Evolutionary conservation across 257 asterid species (phyloP).

Genomic region (Nyctanthes arbortristis): DNA sequence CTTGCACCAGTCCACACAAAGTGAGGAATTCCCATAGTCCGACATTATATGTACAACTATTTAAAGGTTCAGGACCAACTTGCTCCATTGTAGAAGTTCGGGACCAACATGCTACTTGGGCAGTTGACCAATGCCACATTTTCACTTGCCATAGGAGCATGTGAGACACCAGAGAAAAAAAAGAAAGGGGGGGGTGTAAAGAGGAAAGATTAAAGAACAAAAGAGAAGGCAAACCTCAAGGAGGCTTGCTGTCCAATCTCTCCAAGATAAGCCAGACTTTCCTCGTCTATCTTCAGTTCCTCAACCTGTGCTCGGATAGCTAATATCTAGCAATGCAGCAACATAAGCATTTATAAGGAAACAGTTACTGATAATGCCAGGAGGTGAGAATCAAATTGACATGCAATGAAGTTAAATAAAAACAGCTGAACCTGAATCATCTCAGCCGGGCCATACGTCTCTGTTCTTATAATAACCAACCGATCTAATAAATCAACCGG

Average conservation of each 20-base stretch:
- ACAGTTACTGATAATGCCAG: not conserved
- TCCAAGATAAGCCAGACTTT: constrained; percentile 86
- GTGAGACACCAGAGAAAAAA: too few species aligned
- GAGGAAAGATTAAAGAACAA: too few species aligned
- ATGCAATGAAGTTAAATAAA: not conserved
- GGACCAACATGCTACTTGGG: too few species aligned
- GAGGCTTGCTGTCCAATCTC: constrained; percentile 54
- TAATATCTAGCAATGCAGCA: constrained; percentile 56
- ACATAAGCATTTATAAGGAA: not conserved
- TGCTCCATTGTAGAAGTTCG: too few species aligned
- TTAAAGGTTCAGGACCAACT: too few species aligned
- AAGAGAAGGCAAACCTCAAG: not conserved
- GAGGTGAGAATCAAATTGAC: not conserved
- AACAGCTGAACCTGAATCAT: constrained; percentile 72
- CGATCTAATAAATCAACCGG: constrained; percentile 94
- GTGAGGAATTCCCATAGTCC: not conserved
- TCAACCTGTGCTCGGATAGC: constrained; percentile 98
- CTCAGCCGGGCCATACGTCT: constrained; percentile 95
- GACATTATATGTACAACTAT: too few species aligned
- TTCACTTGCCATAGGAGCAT: too few species aligned
- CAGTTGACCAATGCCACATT: too few species aligned
- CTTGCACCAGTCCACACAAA: not conserved
- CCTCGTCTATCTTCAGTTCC: constrained; percentile 84
- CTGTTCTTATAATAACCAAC: constrained; percentile 85
- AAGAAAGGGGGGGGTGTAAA: too few species aligned